These are phyloP conservation scores for Aspergillus nanangensis DNA, from an alignment of 495 filamentous ascomycete genomes.

Conservation along the genomic window DNA sequence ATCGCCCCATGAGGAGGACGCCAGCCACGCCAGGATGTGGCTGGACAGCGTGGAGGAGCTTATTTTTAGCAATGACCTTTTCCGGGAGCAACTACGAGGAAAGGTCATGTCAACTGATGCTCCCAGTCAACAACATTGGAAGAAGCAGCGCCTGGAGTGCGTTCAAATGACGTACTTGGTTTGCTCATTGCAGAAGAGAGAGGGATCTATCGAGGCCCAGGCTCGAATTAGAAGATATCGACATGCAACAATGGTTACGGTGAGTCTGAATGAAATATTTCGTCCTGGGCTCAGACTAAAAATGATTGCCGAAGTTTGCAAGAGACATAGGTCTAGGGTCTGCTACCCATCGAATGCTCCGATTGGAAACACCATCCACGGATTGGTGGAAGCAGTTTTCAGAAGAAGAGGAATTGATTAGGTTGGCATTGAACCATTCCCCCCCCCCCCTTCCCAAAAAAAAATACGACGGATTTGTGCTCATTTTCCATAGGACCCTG, in stretches of 20 bases:
- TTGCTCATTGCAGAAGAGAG: slow-evolving; percentile 21
- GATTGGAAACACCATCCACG: slow-evolving; percentile 3
- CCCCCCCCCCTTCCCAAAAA: no score
- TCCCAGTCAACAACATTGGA: neutral
- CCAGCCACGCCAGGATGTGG: slow-evolving; percentile 8
- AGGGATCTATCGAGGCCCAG: slow-evolving; percentile 15
- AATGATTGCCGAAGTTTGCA: slow-evolving; percentile 11
- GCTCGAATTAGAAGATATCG: slow-evolving; percentile 17
- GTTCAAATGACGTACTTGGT: slow-evolving; percentile 21
- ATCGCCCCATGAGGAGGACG: slow-evolving; percentile 13
- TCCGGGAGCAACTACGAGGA: slow-evolving; percentile 3
- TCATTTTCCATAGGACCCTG: slow-evolving; percentile 7
- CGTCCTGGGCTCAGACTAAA: neutral
- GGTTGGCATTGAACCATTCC: slow-evolving; percentile 7
- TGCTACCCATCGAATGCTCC: slow-evolving; percentile 14
- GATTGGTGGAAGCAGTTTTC: slow-evolving; percentile 19
- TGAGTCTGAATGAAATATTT: slow-evolving; percentile 2
- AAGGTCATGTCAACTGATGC: neutral
- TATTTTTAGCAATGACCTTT: slow-evolving; percentile 12
- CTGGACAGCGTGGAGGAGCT: slow-evolving; percentile 16
- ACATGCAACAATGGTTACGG: slow-evolving; percentile 22
- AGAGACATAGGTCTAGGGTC: slow-evolving; percentile 12
- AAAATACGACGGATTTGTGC: neutral
- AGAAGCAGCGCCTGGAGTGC: slow-evolving; percentile 14
- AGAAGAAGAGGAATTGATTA: slow-evolving; percentile 15